Evolutionary conservation across 2,329 filamentous ascomycete species (phyloP), one percentile per base, ranked within the genome.

Genomic region (Claviceps capensis): DNA sequence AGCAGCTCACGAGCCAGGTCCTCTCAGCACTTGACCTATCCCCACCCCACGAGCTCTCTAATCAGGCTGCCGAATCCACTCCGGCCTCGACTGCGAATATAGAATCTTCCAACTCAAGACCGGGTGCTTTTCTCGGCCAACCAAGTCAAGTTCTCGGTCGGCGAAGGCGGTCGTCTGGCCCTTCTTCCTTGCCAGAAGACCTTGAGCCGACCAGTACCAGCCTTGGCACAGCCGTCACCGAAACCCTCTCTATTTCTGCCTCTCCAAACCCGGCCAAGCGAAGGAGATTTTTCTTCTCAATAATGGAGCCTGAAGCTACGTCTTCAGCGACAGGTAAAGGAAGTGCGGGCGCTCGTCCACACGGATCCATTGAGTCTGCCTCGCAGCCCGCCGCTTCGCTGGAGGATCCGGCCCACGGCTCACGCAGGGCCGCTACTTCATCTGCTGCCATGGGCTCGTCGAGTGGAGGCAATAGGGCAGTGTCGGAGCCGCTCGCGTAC

Each of bases 251-350:
- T 38, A 38, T 55, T 51, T 50, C 56, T 40, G 34, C 51, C 47
- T 45, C 52, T 46, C 56, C 53, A 46, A 56, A 49, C 48, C 61
- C 64, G 48, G 62, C 67, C 48, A 72, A 73, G 61, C 69, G 72
- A 61, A 83, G 83, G 71, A 79, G 82, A 66, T 77, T 76, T 66
- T 68, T 69, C 57, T 62, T 48, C 42, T 40, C 61, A 68, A 81
- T 68, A 66, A 87, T 86, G 82, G 76, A 80, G 70, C 72, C 77
- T 56, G 78, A 83, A 67, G 73, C 72, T 56, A 76, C 78, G 54
- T 65, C 65, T 50, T 59, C 63, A 59, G 69, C 65, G 58, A 69
- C 75, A 54, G 72, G 77, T 36, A 85, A 84, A 63, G 81, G 81
- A 53, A 75, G 76, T 53, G 62, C 68, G 48, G 53, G 60, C 17